phyloP scores from a whole-genome alignment of 768 basidiomycete genomes.

The Pisolithus marmoratus region DNA sequence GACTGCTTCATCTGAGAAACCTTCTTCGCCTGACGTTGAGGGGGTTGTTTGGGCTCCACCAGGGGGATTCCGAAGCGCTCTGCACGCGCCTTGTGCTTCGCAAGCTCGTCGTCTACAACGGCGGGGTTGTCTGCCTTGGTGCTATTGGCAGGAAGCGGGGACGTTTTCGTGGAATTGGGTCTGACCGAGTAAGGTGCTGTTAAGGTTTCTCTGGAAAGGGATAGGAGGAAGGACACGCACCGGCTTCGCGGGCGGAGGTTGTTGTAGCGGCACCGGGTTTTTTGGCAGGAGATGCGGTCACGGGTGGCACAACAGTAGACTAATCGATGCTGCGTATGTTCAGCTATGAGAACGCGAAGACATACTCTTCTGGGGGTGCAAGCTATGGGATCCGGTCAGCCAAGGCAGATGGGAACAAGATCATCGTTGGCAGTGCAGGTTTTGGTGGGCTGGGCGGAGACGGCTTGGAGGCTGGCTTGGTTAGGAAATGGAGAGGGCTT shows the following conservation, averaged over 20 bases:
- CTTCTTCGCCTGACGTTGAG: slow-evolving; percentile 18
- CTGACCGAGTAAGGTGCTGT: neutral
- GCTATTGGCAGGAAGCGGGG: neutral
- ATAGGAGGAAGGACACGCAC: neutral
- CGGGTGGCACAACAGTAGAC: slow-evolving; percentile 26
- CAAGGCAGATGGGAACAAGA: slow-evolving; percentile 11
- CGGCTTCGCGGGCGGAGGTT: slow-evolving; percentile 3
- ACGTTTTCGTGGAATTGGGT: neutral
- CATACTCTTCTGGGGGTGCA: slow-evolving; percentile 27
- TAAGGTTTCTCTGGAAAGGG: too few species aligned
- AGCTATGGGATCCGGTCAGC: slow-evolving; percentile 16
- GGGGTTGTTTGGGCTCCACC: slow-evolving; percentile 36
- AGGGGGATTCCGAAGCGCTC: slow-evolving; percentile 68
- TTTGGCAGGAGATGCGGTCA: neutral
- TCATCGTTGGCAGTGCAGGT: slow-evolving; percentile 15
- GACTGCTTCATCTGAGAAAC: neutral
- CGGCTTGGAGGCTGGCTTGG: slow-evolving; percentile 4
- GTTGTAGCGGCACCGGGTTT: slow-evolving; percentile 2
- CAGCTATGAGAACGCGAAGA: slow-evolving; percentile 1
- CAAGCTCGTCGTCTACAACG: slow-evolving; percentile 42
- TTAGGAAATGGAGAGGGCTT: too few species aligned
- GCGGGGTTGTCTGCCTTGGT: slow-evolving; percentile 2
- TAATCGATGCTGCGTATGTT: slow-evolving; percentile 36
- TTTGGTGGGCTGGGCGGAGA: neutral
- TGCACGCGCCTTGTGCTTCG: slow-evolving; percentile 55